phyloP scores from a whole-genome alignment of 306 rosid species.

The Castanea sativa region DNA sequence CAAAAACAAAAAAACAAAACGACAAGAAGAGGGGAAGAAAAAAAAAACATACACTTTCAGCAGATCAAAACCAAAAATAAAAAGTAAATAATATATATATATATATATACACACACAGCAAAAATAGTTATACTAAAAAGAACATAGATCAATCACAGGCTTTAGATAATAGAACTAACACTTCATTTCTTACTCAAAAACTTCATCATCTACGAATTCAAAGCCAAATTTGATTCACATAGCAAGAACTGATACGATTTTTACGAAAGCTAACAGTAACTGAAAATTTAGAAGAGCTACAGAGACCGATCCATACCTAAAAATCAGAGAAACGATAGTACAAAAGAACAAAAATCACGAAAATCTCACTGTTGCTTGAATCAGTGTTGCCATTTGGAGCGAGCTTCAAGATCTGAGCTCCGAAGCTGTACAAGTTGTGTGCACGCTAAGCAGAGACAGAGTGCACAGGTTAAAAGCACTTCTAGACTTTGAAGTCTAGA shows the following conservation, averaged over 20 bases:
- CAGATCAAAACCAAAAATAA: neutral
- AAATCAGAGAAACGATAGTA: conserved; percentile 13
- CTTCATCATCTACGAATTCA: neutral
- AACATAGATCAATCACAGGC: neutral
- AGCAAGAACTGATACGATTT: neutral
- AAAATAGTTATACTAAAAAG: neutral
- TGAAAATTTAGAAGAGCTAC: no score
- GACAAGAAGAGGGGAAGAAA: no score
- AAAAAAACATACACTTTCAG: neutral
- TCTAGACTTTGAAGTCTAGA: conserved; percentile 14
- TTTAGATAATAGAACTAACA: neutral
- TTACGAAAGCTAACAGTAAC: no score
- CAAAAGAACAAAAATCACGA: neutral
- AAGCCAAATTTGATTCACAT: neutral
- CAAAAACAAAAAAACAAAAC: no score
- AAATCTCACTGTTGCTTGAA: no score
- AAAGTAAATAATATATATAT: neutral
- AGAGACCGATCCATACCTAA: conserved; percentile 38
- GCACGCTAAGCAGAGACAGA: conserved; percentile 37
- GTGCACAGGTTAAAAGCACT: conserved; percentile 45
- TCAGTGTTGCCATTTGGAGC: no score
- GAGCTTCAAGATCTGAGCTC: no score
- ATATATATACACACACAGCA: neutral
- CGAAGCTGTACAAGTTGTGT: conserved; percentile 5
- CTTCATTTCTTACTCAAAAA: neutral